phyloP scores from a whole-genome alignment of 2,329 filamentous ascomycete species.

The Diaporthe longicolla region DNA sequence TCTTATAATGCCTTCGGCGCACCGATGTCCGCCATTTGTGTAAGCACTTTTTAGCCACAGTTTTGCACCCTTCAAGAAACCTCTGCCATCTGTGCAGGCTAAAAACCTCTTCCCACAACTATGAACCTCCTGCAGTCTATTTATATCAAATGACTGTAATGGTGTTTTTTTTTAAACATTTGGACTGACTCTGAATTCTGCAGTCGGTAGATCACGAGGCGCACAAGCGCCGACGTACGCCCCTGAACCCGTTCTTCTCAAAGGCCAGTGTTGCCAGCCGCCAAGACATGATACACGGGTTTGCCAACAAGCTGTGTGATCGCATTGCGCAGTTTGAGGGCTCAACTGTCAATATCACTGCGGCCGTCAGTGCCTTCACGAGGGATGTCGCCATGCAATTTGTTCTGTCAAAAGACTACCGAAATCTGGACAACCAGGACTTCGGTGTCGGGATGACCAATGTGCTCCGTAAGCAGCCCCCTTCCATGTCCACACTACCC shows the following conservation, averaged over 20 bases:
- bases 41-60: neutral
- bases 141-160: neutral
- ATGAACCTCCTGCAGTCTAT: neutral
- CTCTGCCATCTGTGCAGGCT: neutral
- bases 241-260: conserved; percentile 9
- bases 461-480: neutral
- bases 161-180: too few relatives aligned
- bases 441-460: conserved; percentile 39
- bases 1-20: conserved; percentile 20
- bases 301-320: conserved; percentile 34
- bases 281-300: conserved; percentile 20
- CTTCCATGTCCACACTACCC: neutral
- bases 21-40: conserved; percentile 9
- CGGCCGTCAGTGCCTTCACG: conserved; percentile 42
- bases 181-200: neutral
- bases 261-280: neutral
- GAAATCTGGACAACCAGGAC: conserved; percentile 39
- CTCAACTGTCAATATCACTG: conserved; percentile 36
- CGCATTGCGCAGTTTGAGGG: conserved; percentile 31
- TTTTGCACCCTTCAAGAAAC: neutral
- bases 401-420: conserved; percentile 38
- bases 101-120: neutral
- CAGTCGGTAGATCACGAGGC: conserved; percentile 35
- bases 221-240: conserved; percentile 36
- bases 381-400: conserved; percentile 43